These are phyloP conservation scores for Gentiana straminea DNA, from an alignment of 257 asterid species.

Conservation along the genomic window DNA sequence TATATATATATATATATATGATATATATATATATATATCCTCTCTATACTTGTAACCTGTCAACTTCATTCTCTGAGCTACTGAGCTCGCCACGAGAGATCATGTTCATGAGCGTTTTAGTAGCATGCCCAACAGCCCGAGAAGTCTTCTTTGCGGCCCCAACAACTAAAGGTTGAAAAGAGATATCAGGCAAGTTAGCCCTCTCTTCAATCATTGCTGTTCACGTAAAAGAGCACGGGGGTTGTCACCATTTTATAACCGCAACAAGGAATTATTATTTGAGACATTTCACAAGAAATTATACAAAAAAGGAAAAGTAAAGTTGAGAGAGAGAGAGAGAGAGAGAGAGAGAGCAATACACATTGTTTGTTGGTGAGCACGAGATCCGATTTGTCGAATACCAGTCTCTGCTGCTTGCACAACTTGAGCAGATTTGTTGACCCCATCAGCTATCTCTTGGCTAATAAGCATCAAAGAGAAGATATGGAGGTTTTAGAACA, in stretches of 20 bases:
- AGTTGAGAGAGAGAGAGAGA: background rate
- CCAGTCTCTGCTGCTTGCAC: slow-evolving; percentile 96
- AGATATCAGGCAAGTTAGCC: slow-evolving; percentile 75
- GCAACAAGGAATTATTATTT: background rate
- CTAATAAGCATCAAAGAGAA: slow-evolving; percentile 36
- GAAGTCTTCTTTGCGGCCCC: slow-evolving; percentile 93
- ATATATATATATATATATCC: too few species aligned
- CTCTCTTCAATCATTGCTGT: slow-evolving; percentile 92
- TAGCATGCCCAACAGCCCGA: slow-evolving; percentile 66
- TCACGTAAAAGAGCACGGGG: slow-evolving; percentile 8
- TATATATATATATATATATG: too few species aligned
- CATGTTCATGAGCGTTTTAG: slow-evolving; percentile 50
- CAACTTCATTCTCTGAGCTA: slow-evolving; percentile 35
- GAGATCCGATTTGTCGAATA: slow-evolving; percentile 68
- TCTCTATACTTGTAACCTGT: slow-evolving; percentile 1
- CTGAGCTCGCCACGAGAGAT: slow-evolving; percentile 47
- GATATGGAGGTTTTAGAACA: background rate
- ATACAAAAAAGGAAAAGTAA: slow-evolving; percentile 5
- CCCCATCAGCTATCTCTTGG: slow-evolving; percentile 84
- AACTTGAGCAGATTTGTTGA: slow-evolving; percentile 82
- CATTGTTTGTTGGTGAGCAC: slow-evolving; percentile 71
- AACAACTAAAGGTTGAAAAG: slow-evolving; percentile 70
- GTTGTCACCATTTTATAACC: background rate
- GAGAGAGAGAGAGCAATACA: slow-evolving; percentile 32
- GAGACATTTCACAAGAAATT: slow-evolving; percentile 1